phyloP scores from a whole-genome alignment of 768 basidiomycete species.

The Jaapia argillacea region DNA sequence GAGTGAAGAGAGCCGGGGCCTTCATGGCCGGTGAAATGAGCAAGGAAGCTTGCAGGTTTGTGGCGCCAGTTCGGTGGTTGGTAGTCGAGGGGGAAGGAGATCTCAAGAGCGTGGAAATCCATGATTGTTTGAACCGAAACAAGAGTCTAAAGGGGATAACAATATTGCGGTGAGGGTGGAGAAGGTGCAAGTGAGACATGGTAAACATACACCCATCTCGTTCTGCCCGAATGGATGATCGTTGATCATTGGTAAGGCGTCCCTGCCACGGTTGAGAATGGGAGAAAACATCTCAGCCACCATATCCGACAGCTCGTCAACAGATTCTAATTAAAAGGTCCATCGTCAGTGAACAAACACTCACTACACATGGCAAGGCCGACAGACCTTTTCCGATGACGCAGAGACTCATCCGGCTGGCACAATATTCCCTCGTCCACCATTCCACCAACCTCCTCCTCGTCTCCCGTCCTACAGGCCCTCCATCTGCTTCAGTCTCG shows the following conservation, averaged over 20 bases:
- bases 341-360: background rate
- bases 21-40: conserved; percentile 86
- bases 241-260: conserved; percentile 48
- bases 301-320: conserved; percentile 60
- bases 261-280: conserved; percentile 50
- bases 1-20: conserved; percentile 87
- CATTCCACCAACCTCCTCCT: conserved; percentile 74
- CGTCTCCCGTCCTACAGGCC: conserved; percentile 69
- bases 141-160: conserved; percentile 56
- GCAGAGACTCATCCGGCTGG: conserved; percentile 72
- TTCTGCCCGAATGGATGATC: conserved; percentile 72
- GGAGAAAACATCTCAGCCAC: conserved; percentile 63
- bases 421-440: conserved; percentile 78
- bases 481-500: conserved; percentile 65
- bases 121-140: conserved; percentile 86
- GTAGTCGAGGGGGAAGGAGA: conserved; percentile 70
- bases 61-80: conserved; percentile 65
- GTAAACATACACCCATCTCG: conserved; percentile 55
- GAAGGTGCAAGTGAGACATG: conserved; percentile 10
- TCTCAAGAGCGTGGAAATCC: conserved; percentile 75
- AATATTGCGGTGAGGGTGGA: conserved; percentile 4
- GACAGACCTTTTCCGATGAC: conserved; percentile 65
- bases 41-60: conserved; percentile 69
- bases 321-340: conserved; percentile 58
- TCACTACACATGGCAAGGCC: conserved; percentile 1